Conservation (phyloP, 768 basidiomycete species). For the Mycena venus region DNA sequence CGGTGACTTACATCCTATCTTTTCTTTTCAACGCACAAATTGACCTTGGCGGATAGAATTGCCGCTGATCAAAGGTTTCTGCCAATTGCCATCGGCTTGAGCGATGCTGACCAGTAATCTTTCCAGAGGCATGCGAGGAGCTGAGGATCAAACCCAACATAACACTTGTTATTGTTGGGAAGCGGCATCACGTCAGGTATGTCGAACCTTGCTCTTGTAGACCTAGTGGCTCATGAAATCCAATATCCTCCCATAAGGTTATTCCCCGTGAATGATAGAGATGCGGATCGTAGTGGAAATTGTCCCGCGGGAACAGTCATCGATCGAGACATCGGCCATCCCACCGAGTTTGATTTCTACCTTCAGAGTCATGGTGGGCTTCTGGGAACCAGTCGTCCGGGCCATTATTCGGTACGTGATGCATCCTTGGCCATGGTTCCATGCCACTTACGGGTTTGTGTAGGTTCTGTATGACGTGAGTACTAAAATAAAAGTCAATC, state of each 20-base stretch:
- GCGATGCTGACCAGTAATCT: slow-evolving; percentile 33
- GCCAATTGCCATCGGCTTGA: slow-evolving; percentile 35
- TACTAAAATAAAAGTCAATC: slow-evolving; percentile 5
- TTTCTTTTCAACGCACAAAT: not conserved
- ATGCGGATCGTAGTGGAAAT: slow-evolving; percentile 79
- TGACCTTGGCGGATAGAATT: slow-evolving; percentile 62
- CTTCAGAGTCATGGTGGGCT: slow-evolving; percentile 84
- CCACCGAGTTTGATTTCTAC: slow-evolving; percentile 84
- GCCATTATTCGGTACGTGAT: slow-evolving; percentile 60
- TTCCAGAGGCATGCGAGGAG: slow-evolving; percentile 71
- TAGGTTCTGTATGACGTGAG: slow-evolving; percentile 61
- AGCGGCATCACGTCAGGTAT: slow-evolving; percentile 76
- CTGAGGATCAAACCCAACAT: slow-evolving; percentile 74
- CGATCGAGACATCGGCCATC: slow-evolving; percentile 77
- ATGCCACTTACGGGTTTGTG: not conserved
- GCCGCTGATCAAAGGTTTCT: slow-evolving; percentile 67
- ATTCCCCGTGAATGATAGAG: slow-evolving; percentile 57
- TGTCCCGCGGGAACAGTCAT: slow-evolving; percentile 85
- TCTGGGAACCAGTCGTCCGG: slow-evolving; percentile 75
- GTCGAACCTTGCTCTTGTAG: slow-evolving; percentile 20
- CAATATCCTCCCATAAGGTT: slow-evolving; percentile 42
- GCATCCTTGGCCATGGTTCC: not conserved
- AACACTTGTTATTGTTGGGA: slow-evolving; percentile 85
- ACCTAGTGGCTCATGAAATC: not conserved
- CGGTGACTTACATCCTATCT: slow-evolving; percentile 52